Evolutionary conservation across 768 basidiomycete species (phyloP), one percentile per base, ranked within the genome.

Genomic region (Tricholoma furcatifolium): DNA sequence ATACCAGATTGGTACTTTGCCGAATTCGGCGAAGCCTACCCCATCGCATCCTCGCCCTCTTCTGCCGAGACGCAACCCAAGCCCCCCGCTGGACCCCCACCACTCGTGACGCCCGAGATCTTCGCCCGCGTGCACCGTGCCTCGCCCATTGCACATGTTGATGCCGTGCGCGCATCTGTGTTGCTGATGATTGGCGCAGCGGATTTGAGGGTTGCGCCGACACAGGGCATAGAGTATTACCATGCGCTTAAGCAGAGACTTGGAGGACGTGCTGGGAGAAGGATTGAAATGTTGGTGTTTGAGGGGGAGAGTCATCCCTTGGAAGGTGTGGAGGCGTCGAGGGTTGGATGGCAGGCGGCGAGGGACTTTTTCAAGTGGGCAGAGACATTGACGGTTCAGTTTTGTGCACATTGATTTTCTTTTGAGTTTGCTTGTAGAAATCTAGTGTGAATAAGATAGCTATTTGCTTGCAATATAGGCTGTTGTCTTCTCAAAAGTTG

Each of bases 1-100:
- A 88, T 91, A 38, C 79, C 84, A 7, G 87, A 89, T 60, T 90
- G 87, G 87, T 77, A 74, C 46, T 80, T 69, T 53, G 61, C 74
- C 14, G 78, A 80, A 60, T 76, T 73, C 54, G 67, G 81, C 63
- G 56, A 80, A 30, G 59, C 56, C 65, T 77, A 72, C 58, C 64
- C 67, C 23, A 40, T 84, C 38, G 64, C 64, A 12, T 66, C 74
- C 12, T 68, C 70, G 6, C 63, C 69, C 39, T 53, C 52, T 41
- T 38, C 34, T 42, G 21, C 52, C 31, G 56, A 47, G 40, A 48
- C 20, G 32, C 7, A 15, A 38, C 40, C 7, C 21, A 27, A 4
- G 23, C 38, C 15, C 14, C 6, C 2, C 17, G 21, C 51, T 23
- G 7, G 50, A 44, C 43, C 30, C 14, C 39, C 64, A 24, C 68